Evolutionary conservation across 768 basidiomycete genomes (phyloP).

Genomic region (Tylopilus plumbeoviolaceoides): DNA sequence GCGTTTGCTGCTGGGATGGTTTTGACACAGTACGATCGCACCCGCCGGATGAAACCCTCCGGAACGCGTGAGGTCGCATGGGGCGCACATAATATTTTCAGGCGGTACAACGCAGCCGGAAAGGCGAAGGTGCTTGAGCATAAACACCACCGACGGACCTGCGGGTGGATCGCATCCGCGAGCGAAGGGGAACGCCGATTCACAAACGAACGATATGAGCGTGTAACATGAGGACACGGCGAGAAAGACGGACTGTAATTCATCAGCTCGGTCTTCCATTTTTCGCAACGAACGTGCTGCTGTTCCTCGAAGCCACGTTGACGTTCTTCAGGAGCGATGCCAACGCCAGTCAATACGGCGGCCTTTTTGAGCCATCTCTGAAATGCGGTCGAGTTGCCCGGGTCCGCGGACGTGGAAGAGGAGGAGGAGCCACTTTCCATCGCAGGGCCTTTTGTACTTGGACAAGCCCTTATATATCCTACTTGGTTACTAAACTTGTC

Average conservation of each 20-base stretch:
- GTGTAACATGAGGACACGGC: constrained; percentile 7
- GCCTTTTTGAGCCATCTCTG: constrained; percentile 50
- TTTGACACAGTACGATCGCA: constrained; percentile 81
- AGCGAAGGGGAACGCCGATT: constrained; percentile 8
- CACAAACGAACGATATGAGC: constrained; percentile 6
- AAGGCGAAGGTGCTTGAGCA: constrained; percentile 84
- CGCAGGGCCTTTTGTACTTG: not conserved
- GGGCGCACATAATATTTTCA: constrained; percentile 75
- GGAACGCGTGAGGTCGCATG: constrained; percentile 69
- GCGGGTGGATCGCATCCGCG: not conserved
- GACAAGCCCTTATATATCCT: not conserved
- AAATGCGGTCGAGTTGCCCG: constrained; percentile 33
- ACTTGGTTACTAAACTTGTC: not conserved
- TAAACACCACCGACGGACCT: constrained; percentile 88
- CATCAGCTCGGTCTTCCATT: constrained; percentile 65
- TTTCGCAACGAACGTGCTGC: constrained; percentile 54
- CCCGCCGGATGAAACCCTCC: constrained; percentile 86
- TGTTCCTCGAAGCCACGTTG: constrained; percentile 30
- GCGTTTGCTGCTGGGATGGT: constrained; percentile 70
- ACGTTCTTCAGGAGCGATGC: constrained; percentile 42
- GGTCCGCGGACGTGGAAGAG: constrained; percentile 19
- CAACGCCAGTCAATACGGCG: constrained; percentile 48
- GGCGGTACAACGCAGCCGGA: constrained; percentile 69
- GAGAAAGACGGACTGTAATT: constrained; percentile 53
- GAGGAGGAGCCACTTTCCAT: constrained; percentile 31